phyloP scores from a whole-genome alignment of 495 filamentous ascomycete genomes.

The Aspergillus heteromorphus region DNA sequence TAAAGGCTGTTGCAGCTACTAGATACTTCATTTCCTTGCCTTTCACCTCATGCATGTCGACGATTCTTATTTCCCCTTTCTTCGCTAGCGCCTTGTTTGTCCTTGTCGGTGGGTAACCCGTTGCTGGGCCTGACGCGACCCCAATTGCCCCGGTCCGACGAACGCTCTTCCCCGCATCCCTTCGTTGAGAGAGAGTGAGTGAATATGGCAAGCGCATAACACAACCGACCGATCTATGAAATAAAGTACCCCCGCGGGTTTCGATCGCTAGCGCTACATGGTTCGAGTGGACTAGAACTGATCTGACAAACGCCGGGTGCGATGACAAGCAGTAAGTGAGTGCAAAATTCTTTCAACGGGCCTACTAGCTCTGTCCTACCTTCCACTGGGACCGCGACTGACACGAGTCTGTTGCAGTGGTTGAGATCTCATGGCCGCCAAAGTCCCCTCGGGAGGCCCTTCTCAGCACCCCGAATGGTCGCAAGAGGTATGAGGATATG shows the following conservation, averaged over 20 bases:
- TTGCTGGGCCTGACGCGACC: background rate
- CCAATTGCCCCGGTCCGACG: background rate
- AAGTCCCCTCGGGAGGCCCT: conserved; percentile 81
- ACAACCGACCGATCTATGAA: background rate
- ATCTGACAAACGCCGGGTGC: background rate
- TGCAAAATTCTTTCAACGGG: background rate
- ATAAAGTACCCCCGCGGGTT: background rate
- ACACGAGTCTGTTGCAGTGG: conserved; percentile 24
- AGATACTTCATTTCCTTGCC: background rate
- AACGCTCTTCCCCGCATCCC: conserved; percentile 13
- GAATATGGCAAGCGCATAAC: conserved; percentile 13
- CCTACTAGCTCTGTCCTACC: background rate
- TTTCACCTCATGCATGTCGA: conserved; percentile 5
- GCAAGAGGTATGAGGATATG: conserved; percentile 61
- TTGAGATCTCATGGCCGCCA: conserved; percentile 72
- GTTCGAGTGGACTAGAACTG: background rate
- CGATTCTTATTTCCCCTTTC: background rate
- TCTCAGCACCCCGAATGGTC: conserved; percentile 73
- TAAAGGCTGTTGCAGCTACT: background rate
- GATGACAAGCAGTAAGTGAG: conserved; percentile 23
- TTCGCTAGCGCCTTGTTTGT: background rate
- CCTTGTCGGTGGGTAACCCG: background rate
- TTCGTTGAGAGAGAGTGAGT: background rate
- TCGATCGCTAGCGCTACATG: background rate
- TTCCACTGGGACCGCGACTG: background rate